Evolutionary conservation across 2,329 filamentous ascomycete species (phyloP), one percentile per base, ranked within the genome.

Genomic region (Monilinia vaccinii-corymbosi): DNA sequence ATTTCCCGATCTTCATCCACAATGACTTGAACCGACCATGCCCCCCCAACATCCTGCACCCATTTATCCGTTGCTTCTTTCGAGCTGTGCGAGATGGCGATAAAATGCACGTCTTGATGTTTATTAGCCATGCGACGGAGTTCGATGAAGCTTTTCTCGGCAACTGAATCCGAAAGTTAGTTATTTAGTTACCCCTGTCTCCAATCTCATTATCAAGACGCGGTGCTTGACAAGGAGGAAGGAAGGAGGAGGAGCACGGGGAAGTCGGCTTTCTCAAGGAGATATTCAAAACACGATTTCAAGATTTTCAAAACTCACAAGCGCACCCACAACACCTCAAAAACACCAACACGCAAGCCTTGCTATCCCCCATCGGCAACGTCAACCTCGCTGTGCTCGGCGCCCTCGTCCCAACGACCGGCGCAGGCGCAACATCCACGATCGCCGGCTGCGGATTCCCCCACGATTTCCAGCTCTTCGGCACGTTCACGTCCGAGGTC

Each of bases 261-360:
- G 13, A 40, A 31, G 18, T 14, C 50, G 36, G 6, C 23, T n/a
- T n/a, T n/a, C n/a, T 21, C 36, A 14, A n/a, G 9, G 34, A 14
- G 14, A 42, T 21, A 16, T 21, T 28, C 14, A 18, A 11, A 44
- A 32, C 4, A 44, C 25, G 11, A 23, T 4, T 4, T 16, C 32
- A 53, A 32, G 0, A 52, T n/a, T n/a, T n/a, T n/a, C 21, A 34
- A 45, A 34, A 48, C 80, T 70, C 79, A 87, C 87, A 91, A n/a
- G 87, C 86, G 75, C 86, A 89, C 31, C 87, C 87, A 70, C 85
- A 89, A 71, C 89, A 85, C 48, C 88, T 79, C 25, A 91, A 76
- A 68, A 91, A 91, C 7, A 83, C 78, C 28, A 91, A 73, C 3
- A 91, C 70, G 0, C 79, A 81, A 0, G 83, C 82, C 67, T 80